Evolutionary conservation across 108 stramenopile species (phyloP), one percentile per base, ranked within the genome.

Genomic region (Pseudonitzschia multiseries): DNA sequence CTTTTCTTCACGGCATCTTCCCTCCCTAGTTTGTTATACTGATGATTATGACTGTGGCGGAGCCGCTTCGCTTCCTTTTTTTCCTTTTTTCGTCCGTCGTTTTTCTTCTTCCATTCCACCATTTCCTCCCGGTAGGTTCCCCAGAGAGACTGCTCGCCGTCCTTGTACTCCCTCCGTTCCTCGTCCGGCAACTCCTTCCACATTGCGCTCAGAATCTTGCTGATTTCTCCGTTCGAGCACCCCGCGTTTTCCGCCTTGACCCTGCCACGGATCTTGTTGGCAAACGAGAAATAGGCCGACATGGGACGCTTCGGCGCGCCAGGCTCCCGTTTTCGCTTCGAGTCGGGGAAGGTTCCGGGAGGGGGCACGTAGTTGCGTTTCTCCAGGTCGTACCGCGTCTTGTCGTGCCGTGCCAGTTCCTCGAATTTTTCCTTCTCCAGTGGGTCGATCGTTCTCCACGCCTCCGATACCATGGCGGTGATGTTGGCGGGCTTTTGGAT

Each of bases 251-350:
- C 44, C 8, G 70, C 71, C 41, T 83, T 83, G 12, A 81, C 70
- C 40, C 44, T 73, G 4, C 71, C 79, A 6, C 83, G 68, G 24
- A 68, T 68, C 62, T 69, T 73, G 56, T 84, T 81, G 10, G 84
- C 79, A 62, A 52, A 84, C 0, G 74, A 70, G 14, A 84, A 67
- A 61, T 79, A 84, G 22, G 80, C 75, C 2, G 81, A 81, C 80
- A 79, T 81, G 17, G 84, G 84, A 15, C 84, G 77, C 40, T 66
- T 70, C 32, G 79, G 79, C 4, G 73, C 73, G 57, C 40, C 43
- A 4, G 77, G 76, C 31, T 78, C 74, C 66, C 59, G 44, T 21
- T 29, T 32, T 46, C 41, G 60, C 65, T 80, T 80, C 8, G 28
- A 32, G 1, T 56, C 22, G 14, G 54, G 65, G 2, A 65, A 27